Base-by-base conservation (phyloP, 1,284 basidiomycete genomes). In the Trichosporon sp. region DNA sequence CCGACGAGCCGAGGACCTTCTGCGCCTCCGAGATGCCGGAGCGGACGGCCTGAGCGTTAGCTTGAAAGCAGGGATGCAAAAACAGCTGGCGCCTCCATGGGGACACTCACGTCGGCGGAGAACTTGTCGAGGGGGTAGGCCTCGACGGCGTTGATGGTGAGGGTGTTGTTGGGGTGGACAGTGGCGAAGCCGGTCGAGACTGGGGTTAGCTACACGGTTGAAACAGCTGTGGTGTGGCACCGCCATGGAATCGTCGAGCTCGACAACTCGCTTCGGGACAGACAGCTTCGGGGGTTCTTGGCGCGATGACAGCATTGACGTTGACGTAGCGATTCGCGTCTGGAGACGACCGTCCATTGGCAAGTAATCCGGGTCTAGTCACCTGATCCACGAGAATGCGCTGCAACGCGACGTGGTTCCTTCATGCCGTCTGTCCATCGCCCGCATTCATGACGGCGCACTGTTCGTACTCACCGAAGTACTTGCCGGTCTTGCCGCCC, bases 161-260 rank as follows among this genome's bases (percentile, higher is more conserved):
- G 87, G 77, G 88, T 90, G 88, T 98, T 99, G 87, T 95, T 95
- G 65, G 94, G 93, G 85, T 99, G 97, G 65, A 99, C 93, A 70
- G 92, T 98, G 68, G 97, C 96, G 82, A 99, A 98, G 70, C 97
- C 97, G 73, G 93, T 91, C 70, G 96, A 98, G 67, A 94, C 97
- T 98, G 76, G n/a, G 42, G 74, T 66, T 35, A 70, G 70, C 25
- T n/a, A 7, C 5, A 18, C 12, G 18, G 12, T 9, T 1, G 18
- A 6, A 15, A 25, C 42, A n/a, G 18, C 5, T 42, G 42, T 11
- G 2, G 35, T 42, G 38, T 42, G 38, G 38, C 38, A 42, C 38
- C 38, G 38, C 38, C 15, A 42, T 7, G 35, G 11, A 38, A 2
- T 11, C 5, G 11, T 6, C 35, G 6, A 38, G 2, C 35, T 5